These are phyloP conservation scores for Ephemerocybe angulata DNA, from an alignment of 768 basidiomycete genomes.

Conservation along the genomic window DNA sequence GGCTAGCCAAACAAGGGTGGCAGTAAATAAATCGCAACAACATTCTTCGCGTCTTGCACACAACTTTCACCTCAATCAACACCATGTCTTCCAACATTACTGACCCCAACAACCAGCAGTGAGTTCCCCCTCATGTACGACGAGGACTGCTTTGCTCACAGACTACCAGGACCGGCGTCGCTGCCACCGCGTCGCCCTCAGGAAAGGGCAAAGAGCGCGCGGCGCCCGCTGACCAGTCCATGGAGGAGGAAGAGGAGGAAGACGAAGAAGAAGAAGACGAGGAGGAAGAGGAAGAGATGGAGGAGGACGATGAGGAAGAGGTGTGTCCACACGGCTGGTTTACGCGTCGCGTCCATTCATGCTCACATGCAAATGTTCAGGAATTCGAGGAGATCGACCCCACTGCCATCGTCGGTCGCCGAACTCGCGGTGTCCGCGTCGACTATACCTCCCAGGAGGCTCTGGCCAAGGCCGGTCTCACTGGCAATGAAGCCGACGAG, in stretches of 20 bases:
- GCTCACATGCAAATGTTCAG: constrained; percentile 14
- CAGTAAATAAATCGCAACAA: constrained; percentile 6
- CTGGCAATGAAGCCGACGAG: constrained; percentile 35
- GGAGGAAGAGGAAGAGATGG: constrained; percentile 47
- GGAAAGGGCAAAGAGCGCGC: constrained; percentile 55
- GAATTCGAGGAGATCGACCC: constrained; percentile 62
- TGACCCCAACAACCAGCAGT: constrained; percentile 39
- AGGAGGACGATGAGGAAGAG: constrained; percentile 40
- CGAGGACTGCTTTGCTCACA: background rate
- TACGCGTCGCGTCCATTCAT: constrained; percentile 1
- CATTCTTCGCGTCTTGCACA: constrained; percentile 20
- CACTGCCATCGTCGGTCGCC: constrained; percentile 52
- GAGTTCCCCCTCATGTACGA: constrained; percentile 13
- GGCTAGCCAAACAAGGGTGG: constrained; percentile 14
- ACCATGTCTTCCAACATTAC: constrained; percentile 49
- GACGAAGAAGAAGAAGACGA: constrained; percentile 48
- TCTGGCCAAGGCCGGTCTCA: constrained; percentile 51
- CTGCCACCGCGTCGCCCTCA: constrained; percentile 13
- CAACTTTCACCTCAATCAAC: constrained; percentile 26
- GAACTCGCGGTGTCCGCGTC: constrained; percentile 70
- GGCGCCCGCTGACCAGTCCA: constrained; percentile 38
- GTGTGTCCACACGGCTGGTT: constrained; percentile 21
- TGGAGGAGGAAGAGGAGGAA: constrained; percentile 45
- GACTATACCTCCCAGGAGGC: constrained; percentile 80
- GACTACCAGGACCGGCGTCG: constrained; percentile 16